Evolutionary conservation across 116 monocot genomes (phyloP).

Genomic region (Posidonia oceanica): DNA sequence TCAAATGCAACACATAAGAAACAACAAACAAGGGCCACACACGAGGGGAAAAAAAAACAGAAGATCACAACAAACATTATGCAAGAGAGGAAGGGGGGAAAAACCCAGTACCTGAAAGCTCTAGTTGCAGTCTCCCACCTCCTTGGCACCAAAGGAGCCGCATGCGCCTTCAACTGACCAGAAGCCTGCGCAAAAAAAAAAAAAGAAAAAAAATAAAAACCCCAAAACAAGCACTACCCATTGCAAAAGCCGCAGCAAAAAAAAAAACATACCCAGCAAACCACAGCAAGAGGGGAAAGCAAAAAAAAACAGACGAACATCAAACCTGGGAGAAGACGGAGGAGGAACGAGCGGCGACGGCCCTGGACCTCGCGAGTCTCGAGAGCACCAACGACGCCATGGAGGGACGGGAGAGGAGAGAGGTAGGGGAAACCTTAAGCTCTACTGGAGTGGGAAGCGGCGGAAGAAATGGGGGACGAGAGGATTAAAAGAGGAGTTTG

Average conservation of each 20-base stretch:
- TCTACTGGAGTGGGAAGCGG: background rate
- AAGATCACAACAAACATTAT: background rate
- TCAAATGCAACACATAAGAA: too few species aligned
- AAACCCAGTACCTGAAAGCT: background rate
- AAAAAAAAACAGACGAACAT: background rate
- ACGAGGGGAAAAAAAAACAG: background rate
- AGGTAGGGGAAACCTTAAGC: background rate
- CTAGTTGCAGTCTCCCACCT: constrained; percentile 6
- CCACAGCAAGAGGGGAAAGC: background rate
- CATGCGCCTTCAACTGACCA: background rate
- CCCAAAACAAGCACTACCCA: background rate
- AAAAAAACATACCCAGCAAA: background rate
- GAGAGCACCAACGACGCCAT: constrained; percentile 8
- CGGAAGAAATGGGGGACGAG: background rate
- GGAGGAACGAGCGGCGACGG: background rate
- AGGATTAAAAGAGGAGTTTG: too few species aligned
- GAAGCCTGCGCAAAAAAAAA: background rate
- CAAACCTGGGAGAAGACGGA: constrained; percentile 4
- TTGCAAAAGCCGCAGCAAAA: background rate
- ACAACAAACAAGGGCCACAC: too few species aligned
- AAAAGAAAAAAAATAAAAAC: background rate
- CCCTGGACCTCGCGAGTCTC: constrained; percentile 6
- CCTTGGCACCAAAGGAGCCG: background rate
- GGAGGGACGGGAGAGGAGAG: background rate
- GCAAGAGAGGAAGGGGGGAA: background rate